Base-by-base conservation (phyloP, 176 grass and related monocot species). In the Oryza officinalis region DNA sequence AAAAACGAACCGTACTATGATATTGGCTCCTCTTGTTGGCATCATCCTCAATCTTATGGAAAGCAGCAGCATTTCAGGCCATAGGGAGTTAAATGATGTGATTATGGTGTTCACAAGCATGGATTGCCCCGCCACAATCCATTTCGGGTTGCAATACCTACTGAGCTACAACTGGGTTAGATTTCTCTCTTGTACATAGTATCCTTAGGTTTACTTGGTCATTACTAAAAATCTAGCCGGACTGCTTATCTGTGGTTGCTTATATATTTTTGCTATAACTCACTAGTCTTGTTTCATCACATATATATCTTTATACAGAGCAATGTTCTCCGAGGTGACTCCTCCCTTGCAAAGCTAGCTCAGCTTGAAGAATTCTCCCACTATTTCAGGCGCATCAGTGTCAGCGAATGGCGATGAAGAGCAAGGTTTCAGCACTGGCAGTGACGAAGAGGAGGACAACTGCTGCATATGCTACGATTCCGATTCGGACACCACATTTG, bases 141-240 rank as follows among this genome's bases (percentile, higher is more conserved):
- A 89, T 90, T 92, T 86, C 76, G 92, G 92, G 63, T 87, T 92
- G 77, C 87, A 94, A 38, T 97, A 89, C 82, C 89, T 97, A 20
- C 80, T 97, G 71, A 88, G 90, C 79, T 97, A 91, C 81, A 93
- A 97, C 65, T 97, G 91, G 94, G 91, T 97, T 86, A 92, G 89
- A 80, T 75, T 80, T 80, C 17, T 89, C 60, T 82, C 25, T 18
- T 44, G 68, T 41, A 41, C 40, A 2, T 52, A 12, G 20, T 87
- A 86, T 78, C 47, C 52, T 61, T 82, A 59, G 47, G 35, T 33
- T 32, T 73, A 17, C 40, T 86, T 84, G 20, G 18, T 32, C 32
- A 47, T 67, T 5, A 12, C 40, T 13, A 30, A 44, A 30, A 22
- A 49, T 20, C 9, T 32, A 67, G 8, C 4, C 2, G 23, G 54